Percentiles rank a stretch among this genome's conserved stretches.
Evolutionary conservation across 208 protist species (phyloP).

Genomic region (Trichomonas tenax): DNA sequence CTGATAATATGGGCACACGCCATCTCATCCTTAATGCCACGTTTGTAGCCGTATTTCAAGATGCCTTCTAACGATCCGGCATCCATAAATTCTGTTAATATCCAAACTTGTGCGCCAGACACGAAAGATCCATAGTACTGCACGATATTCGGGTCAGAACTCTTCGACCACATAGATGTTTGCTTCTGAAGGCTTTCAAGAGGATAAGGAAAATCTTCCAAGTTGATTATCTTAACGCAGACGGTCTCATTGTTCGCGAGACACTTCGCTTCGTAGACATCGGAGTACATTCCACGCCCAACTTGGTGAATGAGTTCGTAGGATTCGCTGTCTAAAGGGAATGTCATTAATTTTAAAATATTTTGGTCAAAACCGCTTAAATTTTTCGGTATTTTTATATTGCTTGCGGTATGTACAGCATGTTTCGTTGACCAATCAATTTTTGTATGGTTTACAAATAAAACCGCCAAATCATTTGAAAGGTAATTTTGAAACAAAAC

Average conservation of each 20-base stretch:
- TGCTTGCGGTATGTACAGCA: too few relatives aligned
- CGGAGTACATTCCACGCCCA: neutral
- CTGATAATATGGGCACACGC: constrained; percentile 32
- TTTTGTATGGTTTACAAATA: too few relatives aligned
- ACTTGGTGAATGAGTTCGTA: neutral
- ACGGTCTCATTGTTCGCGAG: neutral
- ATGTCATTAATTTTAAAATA: neutral
- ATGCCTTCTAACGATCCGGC: neutral
- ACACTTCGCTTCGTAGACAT: neutral
- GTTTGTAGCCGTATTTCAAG: neutral
- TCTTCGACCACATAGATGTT: neutral
- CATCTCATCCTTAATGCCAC: neutral
- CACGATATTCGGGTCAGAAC: neutral
- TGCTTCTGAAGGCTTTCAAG: neutral
- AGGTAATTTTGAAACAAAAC: too few relatives aligned
- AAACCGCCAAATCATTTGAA: too few relatives aligned
- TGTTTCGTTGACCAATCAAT: too few relatives aligned
- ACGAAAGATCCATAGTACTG: constrained; percentile 10
- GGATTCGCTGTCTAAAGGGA: neutral
- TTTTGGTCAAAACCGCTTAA: neutral
- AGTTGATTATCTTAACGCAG: neutral
- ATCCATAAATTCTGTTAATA: neutral
- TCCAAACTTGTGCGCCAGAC: neutral
- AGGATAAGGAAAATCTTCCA: neutral
- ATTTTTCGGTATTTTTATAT: too few relatives aligned